A percentile compares a stretch with the other conserved stretches of the same genome.
Conservation (phyloP, 306 rosid genomes). For the Gynostemma pentaphyllum region DNA sequence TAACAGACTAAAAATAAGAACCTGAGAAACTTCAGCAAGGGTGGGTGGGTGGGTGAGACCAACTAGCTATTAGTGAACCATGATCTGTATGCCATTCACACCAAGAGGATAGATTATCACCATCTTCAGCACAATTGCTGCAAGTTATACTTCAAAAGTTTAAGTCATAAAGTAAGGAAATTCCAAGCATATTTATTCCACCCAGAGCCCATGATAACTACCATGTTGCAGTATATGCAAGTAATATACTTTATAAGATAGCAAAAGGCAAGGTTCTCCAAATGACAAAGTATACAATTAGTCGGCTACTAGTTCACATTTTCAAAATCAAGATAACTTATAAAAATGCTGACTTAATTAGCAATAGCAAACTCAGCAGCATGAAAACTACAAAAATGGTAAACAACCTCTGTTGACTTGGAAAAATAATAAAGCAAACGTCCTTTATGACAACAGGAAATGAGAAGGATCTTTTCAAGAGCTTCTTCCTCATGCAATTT, state of each 20-base stretch:
- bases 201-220: background rate
- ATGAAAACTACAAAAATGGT: slow-evolving; percentile 4
- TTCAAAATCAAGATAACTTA: background rate
- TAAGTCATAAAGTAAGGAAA: background rate
- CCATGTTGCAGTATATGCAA: background rate
- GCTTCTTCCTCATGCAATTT: slow-evolving; percentile 45
- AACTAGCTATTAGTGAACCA: slow-evolving; percentile 86
- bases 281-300: background rate
- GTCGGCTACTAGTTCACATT: background rate
- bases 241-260: background rate
- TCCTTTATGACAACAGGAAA: slow-evolving; percentile 91
- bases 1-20: background rate
- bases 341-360: background rate
- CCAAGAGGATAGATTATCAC: slow-evolving; percentile 64
- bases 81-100: slow-evolving; percentile 99
- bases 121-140: slow-evolving; percentile 38
- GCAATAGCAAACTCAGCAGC: slow-evolving; percentile 7
- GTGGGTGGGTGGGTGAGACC: background rate
- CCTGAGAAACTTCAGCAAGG: background rate
- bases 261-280: background rate
- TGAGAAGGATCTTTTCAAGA: slow-evolving; percentile 57
- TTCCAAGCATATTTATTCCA: background rate
- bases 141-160: slow-evolving; percentile 18
- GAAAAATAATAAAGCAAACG: slow-evolving; percentile 91
- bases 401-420: slow-evolving; percentile 55